Conservation (phyloP, 441 rosid species). For the Manihot esculenta region DNA sequence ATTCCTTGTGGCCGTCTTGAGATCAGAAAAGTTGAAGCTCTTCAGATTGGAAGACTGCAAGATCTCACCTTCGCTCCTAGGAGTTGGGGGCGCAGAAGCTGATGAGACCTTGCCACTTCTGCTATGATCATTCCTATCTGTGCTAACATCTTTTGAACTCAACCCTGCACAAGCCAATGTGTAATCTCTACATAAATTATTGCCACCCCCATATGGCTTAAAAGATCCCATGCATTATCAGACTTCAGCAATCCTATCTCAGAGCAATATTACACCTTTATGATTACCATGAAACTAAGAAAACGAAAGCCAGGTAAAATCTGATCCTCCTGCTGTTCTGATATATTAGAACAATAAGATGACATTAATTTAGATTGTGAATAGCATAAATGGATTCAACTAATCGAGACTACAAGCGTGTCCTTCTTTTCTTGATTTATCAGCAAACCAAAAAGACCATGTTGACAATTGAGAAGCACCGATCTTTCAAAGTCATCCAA, state of each 20-base stretch:
- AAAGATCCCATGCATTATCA: background rate
- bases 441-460: background rate
- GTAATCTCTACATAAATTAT: background rate
- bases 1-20: conserved; percentile 74
- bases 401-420: background rate
- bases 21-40: conserved; percentile 59
- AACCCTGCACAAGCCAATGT: conserved; percentile 37
- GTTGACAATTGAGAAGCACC: background rate
- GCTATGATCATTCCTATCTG: conserved; percentile 49
- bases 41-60: conserved; percentile 72
- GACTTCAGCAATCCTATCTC: background rate
- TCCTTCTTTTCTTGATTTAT: background rate
- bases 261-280: background rate
- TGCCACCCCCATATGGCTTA: background rate
- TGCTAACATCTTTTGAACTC: conserved; percentile 54
- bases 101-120: conserved; percentile 55
- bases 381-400: background rate
- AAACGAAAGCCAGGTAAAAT: background rate
- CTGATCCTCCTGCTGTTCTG: background rate
- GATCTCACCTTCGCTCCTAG: conserved; percentile 82
- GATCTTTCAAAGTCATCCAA: background rate
- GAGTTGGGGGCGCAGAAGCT: conserved; percentile 50
- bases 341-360: background rate
- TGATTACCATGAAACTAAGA: background rate
- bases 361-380: background rate